Evolutionary conservation across 768 basidiomycete genomes (phyloP).

Genomic region (Hypholoma sublateritium): DNA sequence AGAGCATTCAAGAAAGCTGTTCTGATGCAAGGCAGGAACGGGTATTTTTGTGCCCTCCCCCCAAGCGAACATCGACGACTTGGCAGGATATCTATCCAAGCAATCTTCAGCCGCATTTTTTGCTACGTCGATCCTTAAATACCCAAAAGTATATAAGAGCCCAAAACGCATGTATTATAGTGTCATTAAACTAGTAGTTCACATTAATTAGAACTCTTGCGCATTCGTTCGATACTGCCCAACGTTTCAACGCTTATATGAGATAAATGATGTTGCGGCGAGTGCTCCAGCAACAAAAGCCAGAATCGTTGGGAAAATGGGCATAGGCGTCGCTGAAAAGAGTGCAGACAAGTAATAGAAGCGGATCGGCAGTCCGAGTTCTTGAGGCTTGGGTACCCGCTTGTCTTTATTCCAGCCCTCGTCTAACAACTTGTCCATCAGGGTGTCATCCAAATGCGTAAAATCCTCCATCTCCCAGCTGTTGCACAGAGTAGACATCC

Average conservation of each 20-base stretch:
- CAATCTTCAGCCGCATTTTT: background rate
- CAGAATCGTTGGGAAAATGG: constrained; percentile 13
- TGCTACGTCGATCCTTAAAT: background rate
- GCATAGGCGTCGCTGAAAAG: background rate
- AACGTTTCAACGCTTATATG: constrained; percentile 4
- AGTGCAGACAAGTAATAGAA: background rate
- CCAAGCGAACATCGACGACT: no score
- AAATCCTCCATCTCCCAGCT: constrained; percentile 85
- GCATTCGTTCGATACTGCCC: background rate
- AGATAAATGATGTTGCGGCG: constrained; percentile 9
- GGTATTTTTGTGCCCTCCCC: no score
- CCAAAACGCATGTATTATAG: background rate
- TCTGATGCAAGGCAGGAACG: no score
- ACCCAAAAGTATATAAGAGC: background rate
- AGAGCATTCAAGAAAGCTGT: no score
- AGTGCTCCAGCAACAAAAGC: constrained; percentile 21
- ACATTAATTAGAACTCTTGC: background rate
- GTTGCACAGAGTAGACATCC: constrained; percentile 89
- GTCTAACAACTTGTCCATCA: constrained; percentile 67
- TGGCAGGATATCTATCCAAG: no score
- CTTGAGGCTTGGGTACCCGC: constrained; percentile 31
- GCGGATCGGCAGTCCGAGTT: constrained; percentile 31
- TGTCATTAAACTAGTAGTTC: background rate
- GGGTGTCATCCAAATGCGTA: constrained; percentile 60
- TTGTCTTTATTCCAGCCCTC: constrained; percentile 80